These are phyloP conservation scores for Monosporascus cannonballus DNA, from an alignment of 2,329 filamentous ascomycete genomes.

Conservation along the genomic window DNA sequence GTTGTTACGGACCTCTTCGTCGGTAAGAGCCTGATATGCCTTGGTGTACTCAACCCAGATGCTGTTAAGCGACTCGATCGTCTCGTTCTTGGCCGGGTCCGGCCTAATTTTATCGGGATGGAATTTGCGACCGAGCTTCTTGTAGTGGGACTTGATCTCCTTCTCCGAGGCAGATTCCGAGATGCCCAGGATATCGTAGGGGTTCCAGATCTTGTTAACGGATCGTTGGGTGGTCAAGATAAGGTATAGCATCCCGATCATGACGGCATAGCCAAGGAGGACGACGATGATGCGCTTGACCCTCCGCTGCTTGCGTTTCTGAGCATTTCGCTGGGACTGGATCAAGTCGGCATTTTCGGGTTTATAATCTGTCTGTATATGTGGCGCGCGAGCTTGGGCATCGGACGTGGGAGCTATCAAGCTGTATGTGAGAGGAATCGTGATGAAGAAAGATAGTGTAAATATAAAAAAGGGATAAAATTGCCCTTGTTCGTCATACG, in stretches of 20 bases:
- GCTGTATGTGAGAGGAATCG: conserved; percentile 82
- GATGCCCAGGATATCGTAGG: conserved; percentile 88
- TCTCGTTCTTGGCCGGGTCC: conserved; percentile 83
- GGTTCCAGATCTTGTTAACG: conserved; percentile 82
- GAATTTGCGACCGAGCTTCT: conserved; percentile 73
- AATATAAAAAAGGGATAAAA: conserved; percentile 99
- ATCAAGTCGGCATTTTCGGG: conserved; percentile 80
- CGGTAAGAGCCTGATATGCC: conserved; percentile 95
- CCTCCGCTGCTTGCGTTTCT: conserved; percentile 84
- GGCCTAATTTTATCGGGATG: conserved; percentile 91
- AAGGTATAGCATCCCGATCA: conserved; percentile 87
- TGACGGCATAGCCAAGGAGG: conserved; percentile 71
- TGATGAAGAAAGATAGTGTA: conserved; percentile 81
- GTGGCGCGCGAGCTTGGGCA: conserved; percentile 72
- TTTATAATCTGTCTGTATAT: conserved; percentile 76
- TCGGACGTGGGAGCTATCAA: conserved; percentile 73
- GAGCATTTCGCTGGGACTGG: conserved; percentile 72
- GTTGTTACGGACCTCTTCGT: conserved; percentile 96
- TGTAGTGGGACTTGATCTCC: conserved; percentile 88
- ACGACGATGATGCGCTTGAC: conserved; percentile 78
- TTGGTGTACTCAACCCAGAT: conserved; percentile 94
- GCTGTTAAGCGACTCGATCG: conserved; percentile 74
- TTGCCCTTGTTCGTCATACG: conserved; percentile 95
- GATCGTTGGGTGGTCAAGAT: conserved; percentile 72
- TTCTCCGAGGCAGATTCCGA: conserved; percentile 82